Conservation (phyloP, 225 moss, liverwort and hornwort species). For the Bryum argenteum region DNA sequence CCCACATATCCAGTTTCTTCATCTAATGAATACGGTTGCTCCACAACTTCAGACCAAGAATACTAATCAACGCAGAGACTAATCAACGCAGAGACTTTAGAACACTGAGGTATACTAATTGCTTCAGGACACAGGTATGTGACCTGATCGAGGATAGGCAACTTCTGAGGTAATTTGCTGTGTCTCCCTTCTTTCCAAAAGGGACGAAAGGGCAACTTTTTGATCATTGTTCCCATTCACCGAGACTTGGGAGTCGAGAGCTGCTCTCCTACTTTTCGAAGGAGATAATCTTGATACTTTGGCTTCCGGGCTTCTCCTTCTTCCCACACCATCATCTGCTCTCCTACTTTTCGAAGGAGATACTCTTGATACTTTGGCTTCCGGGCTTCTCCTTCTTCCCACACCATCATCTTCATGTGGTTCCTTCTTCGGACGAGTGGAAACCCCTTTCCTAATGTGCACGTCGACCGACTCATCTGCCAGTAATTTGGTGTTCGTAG, state of each 20-base stretch:
- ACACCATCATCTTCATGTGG: conserved; percentile 28
- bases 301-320: conserved; percentile 37
- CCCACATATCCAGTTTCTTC: neutral
- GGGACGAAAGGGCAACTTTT: conserved; percentile 22
- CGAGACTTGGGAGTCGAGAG: conserved; percentile 24
- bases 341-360: conserved; percentile 31
- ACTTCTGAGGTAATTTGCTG: conserved; percentile 23
- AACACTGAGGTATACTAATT: conserved; percentile 1
- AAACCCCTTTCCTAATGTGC: conserved; percentile 19
- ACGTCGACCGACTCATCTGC: conserved; percentile 26
- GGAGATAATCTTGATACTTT: conserved; percentile 28
- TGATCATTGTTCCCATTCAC: conserved; percentile 26
- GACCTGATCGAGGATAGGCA: conserved; percentile 34
- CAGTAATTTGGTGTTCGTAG: conserved; percentile 23
- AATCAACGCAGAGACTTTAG: conserved; percentile 10
- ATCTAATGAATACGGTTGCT: neutral
- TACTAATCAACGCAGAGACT: neutral
- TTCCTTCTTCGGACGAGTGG: conserved; percentile 17
- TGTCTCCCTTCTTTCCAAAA: conserved; percentile 17
- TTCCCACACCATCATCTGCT: no score
- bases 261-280: conserved; percentile 25
- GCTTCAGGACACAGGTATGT: conserved; percentile 14
- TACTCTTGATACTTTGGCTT: conserved; percentile 30
- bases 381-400: conserved; percentile 37
- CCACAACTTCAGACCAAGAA: neutral